phyloP scores from a whole-genome alignment of 441 rosid species.

The Biscutella laevigata region DNA sequence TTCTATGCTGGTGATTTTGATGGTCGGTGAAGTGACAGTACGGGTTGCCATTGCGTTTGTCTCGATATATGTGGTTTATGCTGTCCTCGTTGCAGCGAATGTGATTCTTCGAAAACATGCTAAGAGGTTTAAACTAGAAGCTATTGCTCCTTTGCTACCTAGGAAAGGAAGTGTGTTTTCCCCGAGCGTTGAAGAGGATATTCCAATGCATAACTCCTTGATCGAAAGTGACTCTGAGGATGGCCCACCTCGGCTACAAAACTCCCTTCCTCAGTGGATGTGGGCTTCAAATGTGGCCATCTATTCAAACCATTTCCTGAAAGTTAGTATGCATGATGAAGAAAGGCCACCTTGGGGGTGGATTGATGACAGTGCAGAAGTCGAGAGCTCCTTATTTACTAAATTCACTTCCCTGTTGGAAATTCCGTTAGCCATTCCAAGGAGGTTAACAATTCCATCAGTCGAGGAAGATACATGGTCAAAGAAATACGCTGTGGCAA shows the following conservation, averaged over 20 bases:
- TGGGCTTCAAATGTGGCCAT: slow-evolving; percentile 92
- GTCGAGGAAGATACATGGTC: slow-evolving; percentile 67
- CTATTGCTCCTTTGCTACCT: slow-evolving; percentile 63
- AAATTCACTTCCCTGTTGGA: slow-evolving; percentile 43
- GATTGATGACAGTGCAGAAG: slow-evolving; percentile 39
- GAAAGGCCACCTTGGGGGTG: slow-evolving; percentile 81
- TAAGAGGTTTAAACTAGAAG: slow-evolving; percentile 47
- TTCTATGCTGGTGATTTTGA: slow-evolving; percentile 42
- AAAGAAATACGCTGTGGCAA: slow-evolving; percentile 58
- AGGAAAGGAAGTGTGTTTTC: slow-evolving; percentile 53
- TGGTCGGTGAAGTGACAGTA: slow-evolving; percentile 44
- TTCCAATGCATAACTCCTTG: slow-evolving; percentile 41
- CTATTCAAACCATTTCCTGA: slow-evolving; percentile 55
- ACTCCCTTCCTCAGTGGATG: slow-evolving; percentile 83
- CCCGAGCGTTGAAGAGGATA: slow-evolving; percentile 49
- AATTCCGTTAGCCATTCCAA: slow-evolving; percentile 58
- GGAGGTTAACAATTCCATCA: slow-evolving; percentile 65
- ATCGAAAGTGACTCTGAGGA: slow-evolving; percentile 49
- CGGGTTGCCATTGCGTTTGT: slow-evolving; percentile 54
- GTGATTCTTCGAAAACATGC: slow-evolving; percentile 66
- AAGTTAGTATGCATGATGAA: slow-evolving; percentile 30
- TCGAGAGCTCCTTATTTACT: slow-evolving; percentile 27
- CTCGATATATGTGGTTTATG: slow-evolving; percentile 51
- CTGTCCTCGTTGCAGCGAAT: slow-evolving; percentile 61
- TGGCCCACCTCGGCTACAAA: slow-evolving; percentile 51